Conservation (phyloP, 1,139 yeast species). For the Tardiomyces digboiensis region DNA sequence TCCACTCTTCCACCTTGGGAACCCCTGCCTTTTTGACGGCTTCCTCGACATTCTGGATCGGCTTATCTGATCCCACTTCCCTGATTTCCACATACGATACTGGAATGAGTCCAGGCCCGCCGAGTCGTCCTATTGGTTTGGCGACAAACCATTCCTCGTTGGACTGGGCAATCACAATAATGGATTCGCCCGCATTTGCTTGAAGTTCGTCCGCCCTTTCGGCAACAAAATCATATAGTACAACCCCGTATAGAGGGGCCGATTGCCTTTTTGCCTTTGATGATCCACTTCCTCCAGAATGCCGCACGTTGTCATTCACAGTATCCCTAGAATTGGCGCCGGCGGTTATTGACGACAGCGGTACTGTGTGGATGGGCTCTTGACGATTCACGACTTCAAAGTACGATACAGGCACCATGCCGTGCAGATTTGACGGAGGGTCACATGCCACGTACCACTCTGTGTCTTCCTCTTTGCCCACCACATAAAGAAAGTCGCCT, state of each 20-base stretch:
- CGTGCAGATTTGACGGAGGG: slow-evolving; percentile 67
- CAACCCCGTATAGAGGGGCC: slow-evolving; percentile 45
- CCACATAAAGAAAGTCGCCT: slow-evolving; percentile 87
- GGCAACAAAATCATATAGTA: slow-evolving; percentile 76
- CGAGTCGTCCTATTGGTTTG: slow-evolving; percentile 87
- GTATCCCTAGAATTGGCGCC: not conserved
- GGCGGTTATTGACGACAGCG: slow-evolving; percentile 12
- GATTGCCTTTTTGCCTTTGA: not conserved
- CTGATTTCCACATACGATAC: slow-evolving; percentile 81
- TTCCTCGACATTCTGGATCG: slow-evolving; percentile 37
- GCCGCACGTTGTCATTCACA: not conserved
- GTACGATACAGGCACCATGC: slow-evolving; percentile 80
- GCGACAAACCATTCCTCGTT: slow-evolving; percentile 98
- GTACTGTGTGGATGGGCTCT: slow-evolving; percentile 34
- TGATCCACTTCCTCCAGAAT: not conserved
- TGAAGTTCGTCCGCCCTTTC: slow-evolving; percentile 85
- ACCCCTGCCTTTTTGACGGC: slow-evolving; percentile 57
- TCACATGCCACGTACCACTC: slow-evolving; percentile 89
- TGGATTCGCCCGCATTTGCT: slow-evolving; percentile 76
- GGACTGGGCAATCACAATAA: slow-evolving; percentile 92
- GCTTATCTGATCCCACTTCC: slow-evolving; percentile 56
- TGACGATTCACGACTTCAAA: slow-evolving; percentile 70
- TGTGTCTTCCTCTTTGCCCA: slow-evolving; percentile 47
- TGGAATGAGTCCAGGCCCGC: slow-evolving; percentile 97
- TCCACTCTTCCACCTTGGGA: slow-evolving; percentile 96